Evolutionary conservation across 306 rosid species (phyloP).

Genomic region (Begonia fuchsioides): DNA sequence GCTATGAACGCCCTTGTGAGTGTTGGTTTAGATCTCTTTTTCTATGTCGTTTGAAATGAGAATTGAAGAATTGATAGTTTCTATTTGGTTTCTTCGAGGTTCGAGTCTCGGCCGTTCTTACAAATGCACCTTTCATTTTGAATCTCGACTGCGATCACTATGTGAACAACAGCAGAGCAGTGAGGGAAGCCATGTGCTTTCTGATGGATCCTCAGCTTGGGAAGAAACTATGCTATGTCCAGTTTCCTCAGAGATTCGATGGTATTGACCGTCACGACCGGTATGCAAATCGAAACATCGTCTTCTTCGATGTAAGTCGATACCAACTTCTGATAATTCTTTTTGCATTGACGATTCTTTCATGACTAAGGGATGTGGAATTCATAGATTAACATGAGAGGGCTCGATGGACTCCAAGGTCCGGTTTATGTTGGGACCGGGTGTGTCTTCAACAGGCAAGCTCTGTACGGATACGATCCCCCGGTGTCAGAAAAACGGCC

Average conservation of each 20-base stretch:
- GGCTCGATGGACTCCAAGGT: conserved; percentile 96
- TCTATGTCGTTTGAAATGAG: too few relatives aligned
- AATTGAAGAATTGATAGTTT: too few relatives aligned
- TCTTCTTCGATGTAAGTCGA: conserved; percentile 71
- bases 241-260: conserved; percentile 82
- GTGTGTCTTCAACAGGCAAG: conserved; percentile 82
- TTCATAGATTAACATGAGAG: conserved; percentile 82
- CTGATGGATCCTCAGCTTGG: conserved; percentile 82
- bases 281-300: conserved; percentile 70
- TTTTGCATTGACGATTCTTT: background rate
- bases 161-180: conserved; percentile 81
- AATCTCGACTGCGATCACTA: conserved; percentile 97
- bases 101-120: conserved; percentile 90
- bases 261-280: conserved; percentile 65
- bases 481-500: conserved; percentile 51
- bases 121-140: conserved; percentile 89
- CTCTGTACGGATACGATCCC: conserved; percentile 77
- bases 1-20: conserved; percentile 91
- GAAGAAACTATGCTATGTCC: conserved; percentile 69
- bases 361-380: background rate
- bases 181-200: conserved; percentile 95
- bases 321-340: background rate
- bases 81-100: conserved; percentile 22
- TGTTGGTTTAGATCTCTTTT: conserved; percentile 2
- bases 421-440: conserved; percentile 92